Evolutionary conservation across 352 stramenopile species (phyloP).

Genomic region (Lagenidium giganteum): DNA sequence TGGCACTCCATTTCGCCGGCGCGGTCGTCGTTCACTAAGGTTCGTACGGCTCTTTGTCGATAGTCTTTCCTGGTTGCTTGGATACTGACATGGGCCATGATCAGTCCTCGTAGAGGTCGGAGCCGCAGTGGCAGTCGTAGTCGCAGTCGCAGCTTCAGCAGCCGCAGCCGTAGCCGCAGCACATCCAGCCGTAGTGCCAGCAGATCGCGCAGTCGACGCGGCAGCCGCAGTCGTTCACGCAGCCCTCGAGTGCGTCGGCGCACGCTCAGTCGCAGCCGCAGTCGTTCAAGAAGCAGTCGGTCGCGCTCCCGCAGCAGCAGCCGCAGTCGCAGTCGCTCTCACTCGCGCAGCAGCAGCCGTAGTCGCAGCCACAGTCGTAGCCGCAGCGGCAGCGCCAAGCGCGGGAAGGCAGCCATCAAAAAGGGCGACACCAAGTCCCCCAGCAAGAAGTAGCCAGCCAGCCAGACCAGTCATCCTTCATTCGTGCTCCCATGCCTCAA

Average conservation of each 20-base stretch:
- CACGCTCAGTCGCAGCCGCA: conserved; percentile 2
- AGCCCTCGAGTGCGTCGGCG: no score
- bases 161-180: conserved; percentile 20
- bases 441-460: no score
- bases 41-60: no score
- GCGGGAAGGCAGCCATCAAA: no score
- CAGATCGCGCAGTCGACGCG: conserved; percentile 25
- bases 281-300: no score
- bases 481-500: no score
- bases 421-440: no score
- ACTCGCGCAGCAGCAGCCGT: conserved; percentile 18
- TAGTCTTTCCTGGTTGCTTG: no score
- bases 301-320: conserved; percentile 29
- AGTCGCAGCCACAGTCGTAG: conserved; percentile 27
- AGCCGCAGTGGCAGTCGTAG: conserved; percentile 22
- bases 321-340: conserved; percentile 18
- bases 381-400: conserved; percentile 8
- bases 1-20: conserved; percentile 11
- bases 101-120: not conserved
- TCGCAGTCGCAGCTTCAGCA: conserved; percentile 20
- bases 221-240: conserved; percentile 19
- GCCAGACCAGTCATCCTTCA: no score
- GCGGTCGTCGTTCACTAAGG: not conserved
- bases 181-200: conserved; percentile 12
- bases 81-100: no score